These are phyloP conservation scores for Cicer chorassanicum DNA, from an alignment of 306 rosid species.

Conservation along the genomic window DNA sequence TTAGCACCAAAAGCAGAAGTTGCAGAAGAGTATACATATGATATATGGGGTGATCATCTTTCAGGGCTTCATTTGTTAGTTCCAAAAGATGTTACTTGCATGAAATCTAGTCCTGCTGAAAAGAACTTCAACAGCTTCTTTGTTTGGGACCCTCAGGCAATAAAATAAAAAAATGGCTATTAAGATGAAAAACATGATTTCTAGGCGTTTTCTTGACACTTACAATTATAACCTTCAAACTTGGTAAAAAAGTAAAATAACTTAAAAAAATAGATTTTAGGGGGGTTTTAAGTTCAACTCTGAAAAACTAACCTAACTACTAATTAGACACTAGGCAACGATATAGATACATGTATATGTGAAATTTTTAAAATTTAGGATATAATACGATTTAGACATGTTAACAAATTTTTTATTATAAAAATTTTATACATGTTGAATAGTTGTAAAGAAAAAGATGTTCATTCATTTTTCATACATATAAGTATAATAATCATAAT, in stretches of 20 bases:
- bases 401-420: too few species aligned
- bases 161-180: conserved; percentile 58
- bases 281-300: too few species aligned
- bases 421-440: too few species aligned
- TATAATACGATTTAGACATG: too few species aligned
- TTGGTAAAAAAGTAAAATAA: not conserved
- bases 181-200: conserved; percentile 35
- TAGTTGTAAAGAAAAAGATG: too few species aligned
- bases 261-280: not conserved
- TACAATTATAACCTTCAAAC: not conserved
- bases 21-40: conserved; percentile 77
- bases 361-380: too few species aligned
- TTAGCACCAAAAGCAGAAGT: conserved; percentile 43
- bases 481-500: too few species aligned
- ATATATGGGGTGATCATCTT: conserved; percentile 94
- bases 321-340: too few species aligned
- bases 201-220: conserved; percentile 1
- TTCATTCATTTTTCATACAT: too few species aligned
- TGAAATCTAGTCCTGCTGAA: conserved; percentile 59
- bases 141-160: conserved; percentile 70
- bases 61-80: conserved; percentile 71
- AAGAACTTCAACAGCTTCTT: conserved; percentile 84
- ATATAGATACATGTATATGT: too few species aligned
- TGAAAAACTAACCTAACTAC: too few species aligned
- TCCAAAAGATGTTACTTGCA: conserved; percentile 59